Base-by-base conservation (phyloP, 1,284 basidiomycete species). In the Hymenochaete sp. region DNA sequence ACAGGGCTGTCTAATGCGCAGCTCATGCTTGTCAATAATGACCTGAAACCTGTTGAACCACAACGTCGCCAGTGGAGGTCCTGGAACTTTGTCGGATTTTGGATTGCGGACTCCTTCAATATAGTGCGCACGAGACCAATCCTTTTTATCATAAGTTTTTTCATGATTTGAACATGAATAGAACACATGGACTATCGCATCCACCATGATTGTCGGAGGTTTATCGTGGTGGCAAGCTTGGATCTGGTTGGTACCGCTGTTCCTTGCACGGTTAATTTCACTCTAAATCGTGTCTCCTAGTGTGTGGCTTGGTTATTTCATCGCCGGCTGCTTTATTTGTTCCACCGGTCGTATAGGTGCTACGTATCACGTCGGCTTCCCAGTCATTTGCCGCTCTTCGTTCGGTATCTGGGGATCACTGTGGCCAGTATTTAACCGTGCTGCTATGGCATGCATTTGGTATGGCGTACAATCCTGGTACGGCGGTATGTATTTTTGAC, bases 191-290 rank as follows among this genome's bases (percentile, higher is more conserved):
- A 79, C 81, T 78, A 82, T 83, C 51, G 78, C 72, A 0, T 81
- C 79, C 13, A 80, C 80, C 4, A 85, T 88, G 82, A 77, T 83
- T 35, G 73, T 79, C 46, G 65, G 79, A 8, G 83, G 83, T 2
- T 68, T 90, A 19, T 80, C 77, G 0, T 89, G 84, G 84, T 89
- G 83, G 83, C 82, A 87, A 59, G 79, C 83, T 9, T 85, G 81
- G 82, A 68, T 85, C 31, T 77, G 49, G 49, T 39, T 42, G 27
- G 27, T 10, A 22, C 38, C 18, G 26, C 10, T 5, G 18, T 24
- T 16, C 24, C 21, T 44, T n/a, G 22, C 13, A 27, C 3, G n/a
- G 16, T 41, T n/a, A 26, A n/a, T 24, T 36, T 6, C 22, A 16
- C 8, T 44, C 3, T 49, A 56, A 44, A 52, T 62, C 50, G 38